These are phyloP conservation scores for Lasiodiplodia gonubiensis DNA, from an alignment of 2,329 filamentous ascomycete species.

Conservation along the genomic window DNA sequence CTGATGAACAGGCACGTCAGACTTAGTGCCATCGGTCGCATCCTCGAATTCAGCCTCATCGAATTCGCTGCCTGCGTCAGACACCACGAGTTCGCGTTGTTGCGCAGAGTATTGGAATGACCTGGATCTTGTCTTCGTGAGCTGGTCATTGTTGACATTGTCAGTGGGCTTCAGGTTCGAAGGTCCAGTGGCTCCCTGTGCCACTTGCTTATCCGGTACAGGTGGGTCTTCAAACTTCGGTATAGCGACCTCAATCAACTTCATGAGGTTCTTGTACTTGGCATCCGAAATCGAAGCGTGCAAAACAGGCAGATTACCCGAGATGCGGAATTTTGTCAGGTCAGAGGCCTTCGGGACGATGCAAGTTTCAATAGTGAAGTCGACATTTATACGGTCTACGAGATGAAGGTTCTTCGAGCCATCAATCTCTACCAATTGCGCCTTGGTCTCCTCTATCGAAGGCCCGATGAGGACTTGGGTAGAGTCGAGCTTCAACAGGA, in stretches of 20 bases:
- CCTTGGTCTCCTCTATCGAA: conserved; percentile 86
- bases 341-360: conserved; percentile 97
- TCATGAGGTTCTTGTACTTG: conserved; percentile 98
- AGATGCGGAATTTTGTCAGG: conserved; percentile 87
- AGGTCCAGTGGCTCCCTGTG: conserved; percentile 42
- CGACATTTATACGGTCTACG: conserved; percentile 95
- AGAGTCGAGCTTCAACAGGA: conserved; percentile 87
- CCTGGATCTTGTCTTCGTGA: conserved; percentile 60
- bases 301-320: conserved; percentile 87
- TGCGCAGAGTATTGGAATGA: conserved; percentile 76
- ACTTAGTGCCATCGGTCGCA: conserved; percentile 58
- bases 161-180: conserved; percentile 47
- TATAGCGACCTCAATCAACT: conserved; percentile 90
- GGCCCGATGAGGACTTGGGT: conserved; percentile 96
- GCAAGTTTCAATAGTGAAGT: conserved; percentile 94
- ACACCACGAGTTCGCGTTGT: conserved; percentile 77
- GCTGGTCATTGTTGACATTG: conserved; percentile 38
- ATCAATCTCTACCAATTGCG: conserved; percentile 73
- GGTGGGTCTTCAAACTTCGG: conserved; percentile 72
- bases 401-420: conserved; percentile 79
- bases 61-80: conserved; percentile 70
- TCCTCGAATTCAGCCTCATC: conserved; percentile 70
- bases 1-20: conserved; percentile 74
- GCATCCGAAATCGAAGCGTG: conserved; percentile 91
- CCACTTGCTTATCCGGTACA: conserved; percentile 43